Evolutionary conservation across 1,139 yeast genomes (phyloP), one percentile per base, ranked within the genome.

Genomic region (Geotrichum candidum): DNA sequence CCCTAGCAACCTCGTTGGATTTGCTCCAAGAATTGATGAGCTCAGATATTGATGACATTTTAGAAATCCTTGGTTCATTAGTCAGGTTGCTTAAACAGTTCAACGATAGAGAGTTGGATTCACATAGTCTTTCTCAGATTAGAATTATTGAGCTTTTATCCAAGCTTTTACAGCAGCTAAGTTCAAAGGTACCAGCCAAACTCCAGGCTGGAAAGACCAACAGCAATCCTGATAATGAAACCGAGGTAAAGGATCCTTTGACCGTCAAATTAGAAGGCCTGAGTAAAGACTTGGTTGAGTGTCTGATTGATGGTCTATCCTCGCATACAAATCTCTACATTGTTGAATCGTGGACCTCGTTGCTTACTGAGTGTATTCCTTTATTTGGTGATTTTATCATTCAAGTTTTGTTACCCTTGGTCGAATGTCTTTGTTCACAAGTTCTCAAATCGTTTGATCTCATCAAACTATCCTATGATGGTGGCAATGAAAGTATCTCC

Each of bases 381-480:
- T 68, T 81, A 31, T 80, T 83, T 68, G 79, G 80, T 50, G 83
- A 82, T 48, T 76, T 81, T 2, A 77, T 84, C 0, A 82, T 84
- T 66, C 79, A 80, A 62, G 83, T 84, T 11, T 72, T 84, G 22
- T 73, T 81, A 18, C 77, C 79, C 1, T 70, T 86, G 54, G 82
- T 81, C 57, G 82, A 80, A 52, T 77, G 84, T 45, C 72, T 86
- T 15, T 80, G 86, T 59, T 67, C 73, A 5, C 84, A 83, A 66
- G 72, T 84, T 22, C 76, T 76, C 23, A 65, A 61, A 1, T 72
- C 78, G 51, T 83, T 83, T 64, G 63, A 68, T 0, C 67, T 63
- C 2, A 67, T 72, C 41, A 70, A 71, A 48, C 65, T 64, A n/a
- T 64, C 65, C 3, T 65, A 58, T 15, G 25, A 50, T 9, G 53